Percentiles rank a stretch among this genome's conserved stretches.
Conservation (phyloP, 257 asterid genomes). For the Capsicum rhomboideum region DNA sequence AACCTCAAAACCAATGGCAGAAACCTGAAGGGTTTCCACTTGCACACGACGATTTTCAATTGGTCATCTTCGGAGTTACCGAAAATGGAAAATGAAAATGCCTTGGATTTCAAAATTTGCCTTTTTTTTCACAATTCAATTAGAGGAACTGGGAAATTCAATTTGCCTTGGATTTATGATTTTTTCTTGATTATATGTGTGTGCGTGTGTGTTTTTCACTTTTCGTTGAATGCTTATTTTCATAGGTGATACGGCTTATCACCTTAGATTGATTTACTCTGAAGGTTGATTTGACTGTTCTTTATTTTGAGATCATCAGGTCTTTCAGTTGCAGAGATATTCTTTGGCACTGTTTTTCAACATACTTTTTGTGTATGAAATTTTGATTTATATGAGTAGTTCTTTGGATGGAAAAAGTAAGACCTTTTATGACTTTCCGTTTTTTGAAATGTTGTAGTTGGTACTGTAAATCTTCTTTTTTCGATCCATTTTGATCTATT, state of each 20-base stretch:
- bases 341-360: not conserved
- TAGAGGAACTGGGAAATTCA: too few species aligned
- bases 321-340: not conserved
- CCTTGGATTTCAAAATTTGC: not conserved
- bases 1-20: not conserved
- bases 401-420: not conserved
- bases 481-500: not conserved
- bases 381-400: not conserved
- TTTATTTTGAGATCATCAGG: not conserved
- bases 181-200: not conserved
- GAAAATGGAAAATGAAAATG: not conserved
- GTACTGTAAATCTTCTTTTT: not conserved
- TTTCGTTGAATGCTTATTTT: not conserved
- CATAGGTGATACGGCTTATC: not conserved
- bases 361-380: not conserved
- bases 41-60: not conserved
- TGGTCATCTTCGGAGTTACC: not conserved
- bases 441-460: not conserved
- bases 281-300: not conserved
- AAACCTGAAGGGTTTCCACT: too few species aligned
- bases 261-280: not conserved
- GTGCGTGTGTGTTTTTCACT: not conserved
- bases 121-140: too few species aligned
- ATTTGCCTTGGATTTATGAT: too few species aligned
- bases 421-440: not conserved